These are phyloP conservation scores for Termitomyces sp. DNA, from an alignment of 768 basidiomycete species.

Conservation along the genomic window DNA sequence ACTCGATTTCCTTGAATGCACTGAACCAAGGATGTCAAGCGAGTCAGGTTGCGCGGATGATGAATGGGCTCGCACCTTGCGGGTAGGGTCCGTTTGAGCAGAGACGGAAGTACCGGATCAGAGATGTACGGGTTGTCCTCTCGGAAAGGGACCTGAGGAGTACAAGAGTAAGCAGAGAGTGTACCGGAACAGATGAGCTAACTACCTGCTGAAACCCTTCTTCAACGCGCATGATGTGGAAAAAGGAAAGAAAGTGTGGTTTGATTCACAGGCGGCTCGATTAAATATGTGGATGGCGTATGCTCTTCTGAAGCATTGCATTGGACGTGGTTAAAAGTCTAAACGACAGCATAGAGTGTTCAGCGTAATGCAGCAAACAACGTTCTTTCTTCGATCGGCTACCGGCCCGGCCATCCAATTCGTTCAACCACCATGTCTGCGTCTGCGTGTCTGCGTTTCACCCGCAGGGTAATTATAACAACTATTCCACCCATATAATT, in stretches of 20 bases:
- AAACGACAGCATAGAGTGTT: not conserved
- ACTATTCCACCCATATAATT: not conserved
- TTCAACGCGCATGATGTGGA: constrained; percentile 50
- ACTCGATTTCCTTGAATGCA: constrained; percentile 43
- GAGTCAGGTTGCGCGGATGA: not conserved
- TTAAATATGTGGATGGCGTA: not conserved
- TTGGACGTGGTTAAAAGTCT: not conserved
- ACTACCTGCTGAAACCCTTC: constrained; percentile 62
- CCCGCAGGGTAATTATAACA: constrained; percentile 42
- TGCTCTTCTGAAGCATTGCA: not conserved
- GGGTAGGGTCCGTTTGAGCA: constrained; percentile 59
- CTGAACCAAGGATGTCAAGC: constrained; percentile 23
- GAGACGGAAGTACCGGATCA: constrained; percentile 58
- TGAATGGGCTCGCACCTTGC: constrained; percentile 24
- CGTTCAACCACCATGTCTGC: constrained; percentile 2
- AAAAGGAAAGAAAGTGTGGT: not conserved
- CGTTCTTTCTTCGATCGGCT: not conserved
- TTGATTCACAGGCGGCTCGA: not conserved
- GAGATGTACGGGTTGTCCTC: constrained; percentile 59
- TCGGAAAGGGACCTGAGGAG: constrained; percentile 41
- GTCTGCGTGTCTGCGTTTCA: constrained; percentile 69
- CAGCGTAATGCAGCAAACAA: no score
- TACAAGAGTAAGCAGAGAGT: not conserved
- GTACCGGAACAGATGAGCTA: not conserved
- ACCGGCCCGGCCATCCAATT: constrained; percentile 2